Conservation (phyloP, 2,329 filamentous ascomycete species). For the Nemania sp. region DNA sequence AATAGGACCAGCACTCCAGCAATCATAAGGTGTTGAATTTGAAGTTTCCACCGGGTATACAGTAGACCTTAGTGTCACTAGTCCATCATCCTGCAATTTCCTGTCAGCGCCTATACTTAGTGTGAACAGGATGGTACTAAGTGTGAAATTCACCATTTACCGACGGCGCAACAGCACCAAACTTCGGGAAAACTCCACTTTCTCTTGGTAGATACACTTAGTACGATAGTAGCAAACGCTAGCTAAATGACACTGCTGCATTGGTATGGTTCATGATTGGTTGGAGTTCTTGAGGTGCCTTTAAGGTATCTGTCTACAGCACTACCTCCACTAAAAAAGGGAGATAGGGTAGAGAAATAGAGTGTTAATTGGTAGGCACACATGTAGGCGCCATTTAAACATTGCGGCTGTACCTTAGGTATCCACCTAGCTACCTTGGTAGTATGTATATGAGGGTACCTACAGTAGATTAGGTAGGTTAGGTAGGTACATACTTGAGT, state of each 20-base stretch:
- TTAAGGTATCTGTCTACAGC: background rate
- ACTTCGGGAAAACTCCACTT: background rate
- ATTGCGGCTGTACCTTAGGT: background rate
- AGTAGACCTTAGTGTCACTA: background rate
- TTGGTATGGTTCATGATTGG: background rate
- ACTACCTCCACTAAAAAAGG: background rate
- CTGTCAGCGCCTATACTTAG: conserved; percentile 1
- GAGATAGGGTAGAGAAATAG: too few species aligned
- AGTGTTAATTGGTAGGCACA: background rate
- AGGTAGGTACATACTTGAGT: background rate
- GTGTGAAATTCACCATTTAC: background rate
- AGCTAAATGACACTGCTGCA: background rate
- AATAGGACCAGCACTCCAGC: too few species aligned
- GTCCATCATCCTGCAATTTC: background rate
- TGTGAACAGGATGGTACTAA: too few species aligned
- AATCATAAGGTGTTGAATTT: background rate
- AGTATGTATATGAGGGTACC: background rate
- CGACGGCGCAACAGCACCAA: background rate
- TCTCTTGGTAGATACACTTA: background rate
- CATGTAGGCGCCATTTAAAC: background rate
- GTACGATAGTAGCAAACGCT: background rate
- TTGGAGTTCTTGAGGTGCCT: background rate
- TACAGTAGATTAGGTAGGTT: background rate
- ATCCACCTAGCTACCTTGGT: background rate
- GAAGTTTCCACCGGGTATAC: background rate